Base-by-base conservation (phyloP, 73 alveolate genomes). In the Uronychia setigera region DNA sequence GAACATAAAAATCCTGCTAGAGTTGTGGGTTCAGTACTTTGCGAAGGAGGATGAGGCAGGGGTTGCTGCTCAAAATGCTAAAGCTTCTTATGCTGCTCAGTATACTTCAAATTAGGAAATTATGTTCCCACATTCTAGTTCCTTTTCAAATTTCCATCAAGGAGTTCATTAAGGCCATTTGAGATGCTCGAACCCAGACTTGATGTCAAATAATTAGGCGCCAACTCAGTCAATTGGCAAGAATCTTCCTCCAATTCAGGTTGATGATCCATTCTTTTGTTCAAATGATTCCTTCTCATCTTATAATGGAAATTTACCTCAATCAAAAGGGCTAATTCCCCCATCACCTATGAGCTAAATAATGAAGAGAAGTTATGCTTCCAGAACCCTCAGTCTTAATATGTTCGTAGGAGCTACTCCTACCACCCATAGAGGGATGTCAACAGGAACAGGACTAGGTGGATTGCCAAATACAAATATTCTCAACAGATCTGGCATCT, bases 1-100 rank as follows among this genome's bases (percentile, higher is more conserved):
- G 34, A 26, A 35, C 25, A 28, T 83, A 9, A 33, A 83, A 19
- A 29, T 83, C n/a, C 60, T 80, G 57, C 30, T 35, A 19, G 87
- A 59, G 59, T 26, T 80, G 5, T 46, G 67, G 67, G 19, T 19
- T 19, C 67, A 46, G 67, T 46, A 46, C 67, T 46, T 46, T 19
- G 67, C 67, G n/a, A 46, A 46, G 67, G 67, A 46, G 67, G 67
- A 46, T 46, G 67, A 46, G 67, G 67, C 67, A 11, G 67, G 5
- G 67, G 19, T 46, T 46, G 67, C 67, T 19, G 67, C 67, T 46
- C 67, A 46, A 19, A 19, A 5, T 19, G 67, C 67, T 11, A 46
- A 46, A 19, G 67, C 67, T 19, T 46, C 67, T 11, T 46, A 46
- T 46, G 67, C 67, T 46, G 67, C 67, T 5, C 67, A 46, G n/a